Evolutionary conservation across 352 stramenopile genomes (phyloP), one percentile per base, ranked within the genome.

Genomic region (Phytophthora boehmeriae): DNA sequence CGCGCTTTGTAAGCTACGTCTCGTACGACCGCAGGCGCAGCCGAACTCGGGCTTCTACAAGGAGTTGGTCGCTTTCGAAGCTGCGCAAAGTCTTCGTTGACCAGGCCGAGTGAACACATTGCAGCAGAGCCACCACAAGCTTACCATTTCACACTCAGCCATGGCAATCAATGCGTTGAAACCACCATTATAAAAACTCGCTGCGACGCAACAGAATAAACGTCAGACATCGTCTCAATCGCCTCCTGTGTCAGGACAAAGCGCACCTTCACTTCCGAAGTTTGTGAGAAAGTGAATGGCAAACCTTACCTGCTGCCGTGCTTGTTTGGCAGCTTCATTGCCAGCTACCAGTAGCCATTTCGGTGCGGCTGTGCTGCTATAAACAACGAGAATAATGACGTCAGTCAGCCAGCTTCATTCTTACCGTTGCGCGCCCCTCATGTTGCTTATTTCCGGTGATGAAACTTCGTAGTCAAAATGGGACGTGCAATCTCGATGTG

Each of bases 31-130:
- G 25, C 78, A 89, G 63, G 71, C 77, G 4, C 69, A 85, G 22
- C 82, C 83, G 8, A 95, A 95, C 45, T 67, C 68, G 13, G 84
- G 83, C 1, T 95, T 95, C 49, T 78, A 82, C 51, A 38, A 44
- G 1, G 67, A 90, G 22, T 64, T 95, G 8, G 41, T 68, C 4
- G 50, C 59, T 1, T 76, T 82, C 0, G 85, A 92, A 39, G 42
- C 54, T 4, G 46, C 65, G 22, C 67, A 76, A 20, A 63, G 52
- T n/a, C 36, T 30, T 30, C 25, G 6, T 30, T 30, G 25, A 30
- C 25, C 25, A 30, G 25, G 6, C 6, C 25, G 25, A 30, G 6
- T n/a, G n/a, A n/a, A n/a, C n/a, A n/a, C n/a, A n/a, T n/a, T n/a
- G n/a, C n/a, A n/a, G n/a, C n/a, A n/a, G n/a, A n/a, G n/a, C n/a